Evolutionary conservation across 495 filamentous ascomycete species (phyloP).

Genomic region (Daldinia loculata): DNA sequence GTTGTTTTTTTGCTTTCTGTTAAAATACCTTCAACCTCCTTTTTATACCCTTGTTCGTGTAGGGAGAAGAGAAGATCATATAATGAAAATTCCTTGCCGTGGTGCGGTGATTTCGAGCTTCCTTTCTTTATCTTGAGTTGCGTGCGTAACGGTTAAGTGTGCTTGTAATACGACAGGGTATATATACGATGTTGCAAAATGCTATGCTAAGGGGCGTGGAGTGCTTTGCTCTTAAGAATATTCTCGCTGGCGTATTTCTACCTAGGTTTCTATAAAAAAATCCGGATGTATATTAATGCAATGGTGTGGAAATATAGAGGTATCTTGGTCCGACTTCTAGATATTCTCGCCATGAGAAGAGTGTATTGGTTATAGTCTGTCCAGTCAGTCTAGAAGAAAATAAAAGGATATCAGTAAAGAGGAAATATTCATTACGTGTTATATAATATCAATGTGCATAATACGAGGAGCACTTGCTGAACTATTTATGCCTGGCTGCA

Average conservation of each 20-base stretch:
- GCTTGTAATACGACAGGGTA: not conserved
- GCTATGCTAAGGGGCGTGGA: not conserved
- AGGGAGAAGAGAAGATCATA: constrained; percentile 9
- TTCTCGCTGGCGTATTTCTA: not conserved
- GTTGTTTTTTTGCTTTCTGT: constrained; percentile 10
- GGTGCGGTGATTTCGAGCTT: not conserved
- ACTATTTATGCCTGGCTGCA: no score
- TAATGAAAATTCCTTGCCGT: constrained; percentile 1
- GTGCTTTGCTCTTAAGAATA: not conserved
- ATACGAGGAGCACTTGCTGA: no score
- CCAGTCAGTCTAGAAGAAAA: not conserved
- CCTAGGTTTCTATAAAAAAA: not conserved
- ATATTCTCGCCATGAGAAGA: not conserved
- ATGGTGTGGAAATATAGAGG: not conserved
- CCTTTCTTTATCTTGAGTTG: not conserved
- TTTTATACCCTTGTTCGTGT: constrained; percentile 37
- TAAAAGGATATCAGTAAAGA: not conserved
- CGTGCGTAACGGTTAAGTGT: not conserved
- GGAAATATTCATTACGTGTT: no score
- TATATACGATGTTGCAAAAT: not conserved
- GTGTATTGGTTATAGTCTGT: not conserved
- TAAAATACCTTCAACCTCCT: constrained; percentile 8
- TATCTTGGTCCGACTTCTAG: not conserved
- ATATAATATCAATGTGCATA: no score
- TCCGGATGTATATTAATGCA: not conserved